phyloP scores from a whole-genome alignment of 257 asterid genomes.

The Paraleonurus japonicus region DNA sequence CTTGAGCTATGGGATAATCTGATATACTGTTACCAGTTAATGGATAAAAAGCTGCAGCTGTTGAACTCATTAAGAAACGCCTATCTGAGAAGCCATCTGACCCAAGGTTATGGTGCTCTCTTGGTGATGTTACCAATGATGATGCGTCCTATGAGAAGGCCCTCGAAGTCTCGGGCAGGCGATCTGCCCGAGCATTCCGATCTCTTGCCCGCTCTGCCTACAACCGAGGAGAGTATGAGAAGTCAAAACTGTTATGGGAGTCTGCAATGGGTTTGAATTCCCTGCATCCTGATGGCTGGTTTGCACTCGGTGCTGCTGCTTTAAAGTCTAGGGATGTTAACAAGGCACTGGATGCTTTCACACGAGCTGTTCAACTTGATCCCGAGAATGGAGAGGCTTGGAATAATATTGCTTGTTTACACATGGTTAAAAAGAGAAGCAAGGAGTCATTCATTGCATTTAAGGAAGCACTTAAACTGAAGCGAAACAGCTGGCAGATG shows the following conservation, averaged over 20 bases:
- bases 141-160: slow-evolving; percentile 79
- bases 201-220: slow-evolving; percentile 95
- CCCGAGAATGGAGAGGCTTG: slow-evolving; percentile 99
- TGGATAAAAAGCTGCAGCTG: slow-evolving; percentile 95
- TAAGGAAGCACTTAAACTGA: slow-evolving; percentile 87
- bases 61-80: slow-evolving; percentile 68
- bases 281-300: slow-evolving; percentile 92
- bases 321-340: slow-evolving; percentile 76
- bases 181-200: slow-evolving; percentile 82
- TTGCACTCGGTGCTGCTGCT: slow-evolving; percentile 94
- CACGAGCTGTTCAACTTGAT: slow-evolving; percentile 87
- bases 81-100: slow-evolving; percentile 69
- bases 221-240: slow-evolving; percentile 75
- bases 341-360: slow-evolving; percentile 85
- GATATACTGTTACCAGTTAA: slow-evolving; percentile 69
- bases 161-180: slow-evolving; percentile 74
- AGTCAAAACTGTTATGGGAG: slow-evolving; percentile 75
- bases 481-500: slow-evolving; percentile 96
- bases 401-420: slow-evolving; percentile 93
- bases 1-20: slow-evolving; percentile 98
- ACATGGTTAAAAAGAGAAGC: slow-evolving; percentile 74
- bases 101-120: slow-evolving; percentile 91
- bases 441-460: slow-evolving; percentile 91
- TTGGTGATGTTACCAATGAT: slow-evolving; percentile 81
- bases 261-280: slow-evolving; percentile 91